These are phyloP conservation scores for Fusarium musae DNA, from an alignment of 2,329 filamentous ascomycete genomes.

Conservation along the genomic window DNA sequence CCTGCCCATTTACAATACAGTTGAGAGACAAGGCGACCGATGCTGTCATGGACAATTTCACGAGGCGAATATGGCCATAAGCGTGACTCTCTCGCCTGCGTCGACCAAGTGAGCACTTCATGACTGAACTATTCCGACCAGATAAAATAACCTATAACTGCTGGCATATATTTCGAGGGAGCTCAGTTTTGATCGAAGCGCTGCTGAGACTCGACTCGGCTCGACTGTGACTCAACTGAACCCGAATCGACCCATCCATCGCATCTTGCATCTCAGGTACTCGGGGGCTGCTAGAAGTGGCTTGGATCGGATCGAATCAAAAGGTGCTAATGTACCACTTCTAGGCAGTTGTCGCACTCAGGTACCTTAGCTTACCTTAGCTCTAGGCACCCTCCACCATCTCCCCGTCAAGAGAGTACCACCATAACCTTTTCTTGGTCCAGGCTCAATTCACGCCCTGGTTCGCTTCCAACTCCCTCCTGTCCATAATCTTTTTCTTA, in stretches of 20 bases:
- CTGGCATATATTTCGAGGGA: background rate
- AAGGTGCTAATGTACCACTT: conserved; percentile 17
- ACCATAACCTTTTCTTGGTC: conserved; percentile 39
- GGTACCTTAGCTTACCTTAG: conserved; percentile 30
- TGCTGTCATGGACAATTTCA: conserved; percentile 39
- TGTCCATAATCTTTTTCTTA: conserved; percentile 20
- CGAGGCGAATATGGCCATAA: conserved; percentile 7
- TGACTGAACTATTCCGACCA: background rate
- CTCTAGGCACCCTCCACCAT: conserved; percentile 36
- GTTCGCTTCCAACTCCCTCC: conserved; percentile 26
- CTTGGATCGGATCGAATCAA: conserved; percentile 27
- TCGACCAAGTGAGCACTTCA: conserved; percentile 27
- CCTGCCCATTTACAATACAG: conserved; percentile 22
- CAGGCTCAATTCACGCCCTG: conserved; percentile 42
- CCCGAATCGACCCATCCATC: conserved; percentile 1
- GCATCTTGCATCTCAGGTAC: background rate
- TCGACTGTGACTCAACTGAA: conserved; percentile 21
- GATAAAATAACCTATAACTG: background rate
- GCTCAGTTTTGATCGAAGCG: background rate
- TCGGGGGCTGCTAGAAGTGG: conserved; percentile 32
- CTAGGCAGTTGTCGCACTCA: conserved; percentile 35
- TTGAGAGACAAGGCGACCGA: conserved; percentile 22
- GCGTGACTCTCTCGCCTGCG: conserved; percentile 32
- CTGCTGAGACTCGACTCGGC: background rate
- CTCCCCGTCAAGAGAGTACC: conserved; percentile 41